Percentiles rank a stretch among this genome's conserved stretches.
Conservation (phyloP, 164 flowering plant species). For the Warburgia ugandensis region DNA sequence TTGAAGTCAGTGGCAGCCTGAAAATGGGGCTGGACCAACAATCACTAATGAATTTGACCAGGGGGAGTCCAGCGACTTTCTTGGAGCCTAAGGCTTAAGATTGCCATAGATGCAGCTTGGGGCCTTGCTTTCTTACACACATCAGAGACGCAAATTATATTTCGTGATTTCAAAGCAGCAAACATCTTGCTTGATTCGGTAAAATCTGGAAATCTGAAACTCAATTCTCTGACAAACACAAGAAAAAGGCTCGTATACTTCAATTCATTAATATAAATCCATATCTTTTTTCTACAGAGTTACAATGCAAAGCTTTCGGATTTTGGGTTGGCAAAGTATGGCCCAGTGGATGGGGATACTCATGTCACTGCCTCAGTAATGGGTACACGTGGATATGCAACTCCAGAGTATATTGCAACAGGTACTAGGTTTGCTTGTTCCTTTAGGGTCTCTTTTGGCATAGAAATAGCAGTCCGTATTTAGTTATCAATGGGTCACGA, state of each 20-base stretch:
- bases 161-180: slow-evolving; percentile 82
- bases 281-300: slow-evolving; percentile 34
- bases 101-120: slow-evolving; percentile 70
- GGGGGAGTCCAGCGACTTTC: slow-evolving; percentile 70
- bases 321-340: slow-evolving; percentile 83
- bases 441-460: no score
- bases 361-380: slow-evolving; percentile 84
- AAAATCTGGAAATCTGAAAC: no score
- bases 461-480: background rate
- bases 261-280: background rate
- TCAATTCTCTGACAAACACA: no score
- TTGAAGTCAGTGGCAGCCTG: no score
- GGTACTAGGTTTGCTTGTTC: no score
- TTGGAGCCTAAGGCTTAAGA: slow-evolving; percentile 68
- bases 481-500: no score
- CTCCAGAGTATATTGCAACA: slow-evolving; percentile 90
- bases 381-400: slow-evolving; percentile 91
- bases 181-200: slow-evolving; percentile 86
- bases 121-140: slow-evolving; percentile 78
- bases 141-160: slow-evolving; percentile 68
- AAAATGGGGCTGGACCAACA: no score
- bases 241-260: no score
- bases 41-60: no score
- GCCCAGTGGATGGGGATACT: slow-evolving; percentile 61
- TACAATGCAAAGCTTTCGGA: slow-evolving; percentile 80